Evolutionary conservation across 257 asterid species (phyloP).

Genomic region (Salvia hispanica): DNA sequence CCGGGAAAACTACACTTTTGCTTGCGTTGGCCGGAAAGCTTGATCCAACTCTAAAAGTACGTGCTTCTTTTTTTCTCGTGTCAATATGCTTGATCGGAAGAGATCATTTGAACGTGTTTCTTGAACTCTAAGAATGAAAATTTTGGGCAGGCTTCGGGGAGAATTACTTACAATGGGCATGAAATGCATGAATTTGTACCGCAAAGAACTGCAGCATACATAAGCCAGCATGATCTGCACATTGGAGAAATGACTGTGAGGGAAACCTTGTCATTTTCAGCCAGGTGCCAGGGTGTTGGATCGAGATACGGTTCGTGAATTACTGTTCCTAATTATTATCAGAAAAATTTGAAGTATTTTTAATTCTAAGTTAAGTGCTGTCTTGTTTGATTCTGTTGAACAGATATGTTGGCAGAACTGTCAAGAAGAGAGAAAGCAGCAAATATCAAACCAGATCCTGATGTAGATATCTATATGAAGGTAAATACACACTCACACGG

Average conservation of each 20-base stretch:
- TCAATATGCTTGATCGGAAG: background rate
- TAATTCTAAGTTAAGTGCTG: background rate
- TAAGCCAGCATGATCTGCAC: constrained; percentile 64
- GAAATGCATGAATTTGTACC: constrained; percentile 60
- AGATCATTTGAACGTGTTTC: background rate
- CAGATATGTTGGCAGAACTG: constrained; percentile 75
- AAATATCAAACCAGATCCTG: constrained; percentile 57
- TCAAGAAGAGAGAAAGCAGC: constrained; percentile 57
- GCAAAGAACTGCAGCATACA: constrained; percentile 61
- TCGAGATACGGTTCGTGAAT: constrained; percentile 54
- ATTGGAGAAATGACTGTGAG: constrained; percentile 76
- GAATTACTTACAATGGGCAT: constrained; percentile 61
- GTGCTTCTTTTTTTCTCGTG: background rate
- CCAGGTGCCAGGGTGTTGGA: constrained; percentile 74
- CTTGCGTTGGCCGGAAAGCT: constrained; percentile 69
- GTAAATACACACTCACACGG: constrained; percentile 13
- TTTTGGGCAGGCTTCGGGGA: constrained; percentile 44
- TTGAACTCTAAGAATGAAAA: background rate
- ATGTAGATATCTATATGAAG: constrained; percentile 56
- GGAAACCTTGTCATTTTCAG: constrained; percentile 72
- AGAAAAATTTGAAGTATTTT: background rate
- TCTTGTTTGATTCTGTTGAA: background rate
- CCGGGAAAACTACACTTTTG: constrained; percentile 56
- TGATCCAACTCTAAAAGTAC: constrained; percentile 52
- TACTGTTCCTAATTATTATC: background rate